phyloP scores from a whole-genome alignment of 371 early-diverging fungal species.

The Choanephora cucurbitarum region DNA sequence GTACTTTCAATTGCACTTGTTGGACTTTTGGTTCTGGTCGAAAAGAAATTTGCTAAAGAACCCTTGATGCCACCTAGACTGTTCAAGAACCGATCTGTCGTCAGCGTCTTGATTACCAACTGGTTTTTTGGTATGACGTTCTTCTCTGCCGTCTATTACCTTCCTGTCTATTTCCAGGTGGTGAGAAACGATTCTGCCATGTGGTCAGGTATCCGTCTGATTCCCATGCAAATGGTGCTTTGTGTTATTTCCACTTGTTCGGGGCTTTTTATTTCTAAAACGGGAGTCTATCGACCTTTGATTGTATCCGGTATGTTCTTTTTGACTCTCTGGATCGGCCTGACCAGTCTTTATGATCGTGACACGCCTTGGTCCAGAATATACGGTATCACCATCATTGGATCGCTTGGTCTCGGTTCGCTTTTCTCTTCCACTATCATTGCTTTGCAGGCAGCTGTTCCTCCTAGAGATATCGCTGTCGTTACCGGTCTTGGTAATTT shows the following conservation, averaged over 20 bases:
- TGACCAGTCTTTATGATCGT: constrained; percentile 31
- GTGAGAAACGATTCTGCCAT: constrained; percentile 58
- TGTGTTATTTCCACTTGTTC: constrained; percentile 34
- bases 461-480: constrained; percentile 47
- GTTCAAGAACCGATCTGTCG: constrained; percentile 52
- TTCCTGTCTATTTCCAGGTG: constrained; percentile 82
- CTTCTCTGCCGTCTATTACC: constrained; percentile 55
- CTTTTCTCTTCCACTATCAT: constrained; percentile 48
- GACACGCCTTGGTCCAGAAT: constrained; percentile 32
- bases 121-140: constrained; percentile 61
- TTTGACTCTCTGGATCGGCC: constrained; percentile 35
- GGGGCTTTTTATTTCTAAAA: constrained; percentile 51
- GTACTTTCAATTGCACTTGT: constrained; percentile 48
- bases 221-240: constrained; percentile 55
- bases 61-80: constrained; percentile 60
- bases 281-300: constrained; percentile 52
- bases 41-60: constrained; percentile 52
- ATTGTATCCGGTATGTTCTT: constrained; percentile 42
- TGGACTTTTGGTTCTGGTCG: constrained; percentile 44
- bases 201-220: constrained; percentile 55
- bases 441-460: constrained; percentile 47
- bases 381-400: constrained; percentile 44
- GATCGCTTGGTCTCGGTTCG: constrained; percentile 26
- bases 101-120: constrained; percentile 44
- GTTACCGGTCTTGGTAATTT: constrained; percentile 52